phyloP scores from a whole-genome alignment of 257 asterid genomes.

The Leptodermis oblonga region DNA sequence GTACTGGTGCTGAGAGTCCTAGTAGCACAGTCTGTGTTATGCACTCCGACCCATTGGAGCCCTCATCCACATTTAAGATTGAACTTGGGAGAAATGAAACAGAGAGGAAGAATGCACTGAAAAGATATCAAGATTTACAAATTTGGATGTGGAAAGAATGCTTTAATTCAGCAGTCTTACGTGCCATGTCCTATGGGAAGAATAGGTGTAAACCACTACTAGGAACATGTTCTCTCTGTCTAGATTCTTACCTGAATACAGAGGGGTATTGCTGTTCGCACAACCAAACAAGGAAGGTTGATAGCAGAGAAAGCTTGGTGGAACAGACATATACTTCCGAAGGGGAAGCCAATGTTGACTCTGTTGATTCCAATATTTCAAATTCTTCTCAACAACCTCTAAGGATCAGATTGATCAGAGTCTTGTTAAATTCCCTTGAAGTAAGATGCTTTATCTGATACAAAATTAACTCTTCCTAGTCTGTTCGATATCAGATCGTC shows the following conservation, averaged over 20 bases:
- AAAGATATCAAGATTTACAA: constrained; percentile 65
- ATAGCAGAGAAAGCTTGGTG: constrained; percentile 20
- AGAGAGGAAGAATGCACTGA: constrained; percentile 46
- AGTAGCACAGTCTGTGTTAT: constrained; percentile 46
- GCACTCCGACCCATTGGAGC: constrained; percentile 45
- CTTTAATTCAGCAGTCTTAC: constrained; percentile 43
- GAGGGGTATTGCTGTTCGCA: constrained; percentile 51
- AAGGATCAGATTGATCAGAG: constrained; percentile 67
- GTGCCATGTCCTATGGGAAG: constrained; percentile 53
- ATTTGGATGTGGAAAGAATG: constrained; percentile 89
- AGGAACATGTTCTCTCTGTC: constrained; percentile 63
- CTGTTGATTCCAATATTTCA: constrained; percentile 19
- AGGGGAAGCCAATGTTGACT: constrained; percentile 30
- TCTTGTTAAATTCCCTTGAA: constrained; percentile 64
- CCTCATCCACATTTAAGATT: constrained; percentile 63
- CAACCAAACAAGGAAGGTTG: constrained; percentile 27
- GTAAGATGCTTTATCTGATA: constrained; percentile 33
- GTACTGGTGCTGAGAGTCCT: constrained; percentile 50
- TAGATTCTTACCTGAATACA: constrained; percentile 36
- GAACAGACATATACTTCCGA: constrained; percentile 26
- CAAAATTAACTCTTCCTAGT: neutral
- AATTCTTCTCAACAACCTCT: constrained; percentile 45
- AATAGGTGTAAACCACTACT: constrained; percentile 54
- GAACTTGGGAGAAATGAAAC: constrained; percentile 58
- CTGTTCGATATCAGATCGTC: neutral